Conservation (phyloP, 2,329 filamentous ascomycete species). For the Claviceps pusilla region DNA sequence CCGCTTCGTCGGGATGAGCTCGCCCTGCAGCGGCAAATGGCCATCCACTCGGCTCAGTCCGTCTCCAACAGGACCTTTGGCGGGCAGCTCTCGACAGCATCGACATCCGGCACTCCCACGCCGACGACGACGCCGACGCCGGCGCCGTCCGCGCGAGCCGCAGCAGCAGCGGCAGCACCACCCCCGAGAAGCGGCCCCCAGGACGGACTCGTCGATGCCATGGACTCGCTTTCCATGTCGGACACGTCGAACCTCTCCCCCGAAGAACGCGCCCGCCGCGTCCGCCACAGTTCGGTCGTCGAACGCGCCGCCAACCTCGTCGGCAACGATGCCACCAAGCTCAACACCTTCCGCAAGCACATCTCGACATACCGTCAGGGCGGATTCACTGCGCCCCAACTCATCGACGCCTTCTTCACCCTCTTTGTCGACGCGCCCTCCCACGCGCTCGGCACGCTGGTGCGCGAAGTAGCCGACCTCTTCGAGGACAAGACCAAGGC, state of each 20-base stretch:
- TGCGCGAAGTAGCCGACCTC: constrained; percentile 83
- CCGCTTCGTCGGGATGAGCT: constrained; percentile 73
- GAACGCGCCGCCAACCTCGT: constrained; percentile 73
- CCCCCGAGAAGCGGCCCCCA: background rate
- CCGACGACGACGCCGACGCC: background rate
- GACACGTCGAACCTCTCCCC: constrained; percentile 44
- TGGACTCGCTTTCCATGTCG: constrained; percentile 37
- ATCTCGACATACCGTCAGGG: constrained; percentile 66
- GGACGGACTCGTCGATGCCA: constrained; percentile 16
- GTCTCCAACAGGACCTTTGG: constrained; percentile 70
- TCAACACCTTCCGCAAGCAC: constrained; percentile 61
- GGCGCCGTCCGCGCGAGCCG: too few species aligned
- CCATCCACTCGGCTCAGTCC: constrained; percentile 76
- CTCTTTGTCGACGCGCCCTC: constrained; percentile 68
- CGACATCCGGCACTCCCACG: background rate
- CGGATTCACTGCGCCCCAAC: constrained; percentile 52
- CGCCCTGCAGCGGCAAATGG: constrained; percentile 82
- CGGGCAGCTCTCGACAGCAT: constrained; percentile 50
- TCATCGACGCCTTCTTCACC: constrained; percentile 78
- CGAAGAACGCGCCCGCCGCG: constrained; percentile 64
- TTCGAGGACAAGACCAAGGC: constrained; percentile 72
- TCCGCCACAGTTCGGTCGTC: constrained; percentile 71
- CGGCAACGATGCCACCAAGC: constrained; percentile 58
- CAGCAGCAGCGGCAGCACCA: constrained; percentile 6
- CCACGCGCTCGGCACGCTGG: constrained; percentile 68